phyloP scores from a whole-genome alignment of 345 rosid species.

The Citrus reticulata region DNA sequence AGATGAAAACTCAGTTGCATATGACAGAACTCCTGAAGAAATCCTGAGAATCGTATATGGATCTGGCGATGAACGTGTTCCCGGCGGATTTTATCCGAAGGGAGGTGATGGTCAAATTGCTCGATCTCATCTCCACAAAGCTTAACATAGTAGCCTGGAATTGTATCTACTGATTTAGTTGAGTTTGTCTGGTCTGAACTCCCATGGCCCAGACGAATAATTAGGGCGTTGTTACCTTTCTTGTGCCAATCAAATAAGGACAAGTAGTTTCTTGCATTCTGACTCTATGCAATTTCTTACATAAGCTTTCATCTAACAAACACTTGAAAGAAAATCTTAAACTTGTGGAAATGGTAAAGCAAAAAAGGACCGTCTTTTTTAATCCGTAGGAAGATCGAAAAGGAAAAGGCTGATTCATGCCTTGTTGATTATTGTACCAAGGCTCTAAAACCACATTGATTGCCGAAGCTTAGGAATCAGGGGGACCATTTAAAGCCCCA shows the following conservation, averaged over 20 bases:
- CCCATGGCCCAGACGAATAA: background rate
- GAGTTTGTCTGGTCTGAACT: background rate
- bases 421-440: background rate
- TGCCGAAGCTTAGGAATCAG: background rate
- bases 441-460: background rate
- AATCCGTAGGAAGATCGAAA: background rate
- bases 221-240: background rate
- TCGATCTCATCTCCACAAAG: constrained; percentile 1
- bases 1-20: constrained; percentile 26
- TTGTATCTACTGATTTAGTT: background rate
- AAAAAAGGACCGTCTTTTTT: background rate
- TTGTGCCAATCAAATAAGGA: background rate
- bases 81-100: constrained; percentile 38
- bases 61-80: constrained; percentile 23
- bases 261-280: background rate
- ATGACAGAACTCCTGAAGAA: constrained; percentile 27
- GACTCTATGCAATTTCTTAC: background rate
- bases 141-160: background rate
- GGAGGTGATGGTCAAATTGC: constrained; percentile 38
- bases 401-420: background rate
- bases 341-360: background rate
- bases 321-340: background rate
- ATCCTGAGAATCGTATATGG: constrained; percentile 35
- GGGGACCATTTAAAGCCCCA: background rate
- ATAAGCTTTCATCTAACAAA: background rate